These are phyloP conservation scores for Corylus americana DNA, from an alignment of 306 rosid species.

Conservation along the genomic window DNA sequence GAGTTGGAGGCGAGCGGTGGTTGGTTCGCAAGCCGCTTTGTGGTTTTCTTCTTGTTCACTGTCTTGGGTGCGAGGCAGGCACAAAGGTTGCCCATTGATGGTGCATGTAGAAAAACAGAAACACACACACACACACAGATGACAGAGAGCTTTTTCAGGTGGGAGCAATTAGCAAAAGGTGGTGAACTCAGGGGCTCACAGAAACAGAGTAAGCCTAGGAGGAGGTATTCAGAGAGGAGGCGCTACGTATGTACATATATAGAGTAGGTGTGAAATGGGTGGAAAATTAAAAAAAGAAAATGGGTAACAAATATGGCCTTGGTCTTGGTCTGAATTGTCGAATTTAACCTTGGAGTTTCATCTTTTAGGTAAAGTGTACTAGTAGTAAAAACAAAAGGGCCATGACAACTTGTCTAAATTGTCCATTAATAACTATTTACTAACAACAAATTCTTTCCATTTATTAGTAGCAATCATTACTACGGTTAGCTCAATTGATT, in stretches of 20 bases:
- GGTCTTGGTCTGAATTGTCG: too few relatives aligned
- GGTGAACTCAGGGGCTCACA: background rate
- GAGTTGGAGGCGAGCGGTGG: constrained; percentile 35
- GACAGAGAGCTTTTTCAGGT: background rate
- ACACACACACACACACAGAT: background rate
- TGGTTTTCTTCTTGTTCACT: constrained; percentile 31
- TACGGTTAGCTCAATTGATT: too few relatives aligned
- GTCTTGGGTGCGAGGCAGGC: constrained; percentile 51
- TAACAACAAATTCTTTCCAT: too few relatives aligned
- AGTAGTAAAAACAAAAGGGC: too few relatives aligned
- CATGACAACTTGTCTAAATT: too few relatives aligned
- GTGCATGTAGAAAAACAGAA: constrained; percentile 41
- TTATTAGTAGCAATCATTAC: too few relatives aligned
- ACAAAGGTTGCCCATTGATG: constrained; percentile 84
- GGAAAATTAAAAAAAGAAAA: too few relatives aligned
- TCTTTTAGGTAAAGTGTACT: too few relatives aligned
- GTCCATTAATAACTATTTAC: too few relatives aligned
- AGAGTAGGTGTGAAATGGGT: background rate
- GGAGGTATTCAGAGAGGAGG: background rate
- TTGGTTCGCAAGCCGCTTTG: constrained; percentile 59
- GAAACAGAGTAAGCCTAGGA: background rate
- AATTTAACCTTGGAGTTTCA: too few relatives aligned
- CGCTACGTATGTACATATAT: too few relatives aligned
- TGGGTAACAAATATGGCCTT: too few relatives aligned
- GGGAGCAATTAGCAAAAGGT: background rate